Evolutionary conservation across 1,284 basidiomycete species (phyloP).

Genomic region (Vanrija pseudolonga): DNA sequence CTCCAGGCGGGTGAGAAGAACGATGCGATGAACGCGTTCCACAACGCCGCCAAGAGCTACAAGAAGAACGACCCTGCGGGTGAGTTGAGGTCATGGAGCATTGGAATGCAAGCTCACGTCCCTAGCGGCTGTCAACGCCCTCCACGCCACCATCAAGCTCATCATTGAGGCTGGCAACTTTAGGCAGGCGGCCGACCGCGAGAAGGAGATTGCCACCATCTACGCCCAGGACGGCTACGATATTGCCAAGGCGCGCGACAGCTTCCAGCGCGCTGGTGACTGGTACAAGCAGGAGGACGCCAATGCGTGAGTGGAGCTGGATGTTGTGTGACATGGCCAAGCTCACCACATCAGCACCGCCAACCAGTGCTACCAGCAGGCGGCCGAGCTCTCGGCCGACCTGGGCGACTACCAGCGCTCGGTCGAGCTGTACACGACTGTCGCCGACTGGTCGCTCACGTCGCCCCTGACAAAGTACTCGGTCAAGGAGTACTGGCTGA

Average conservation of each 20-base stretch:
- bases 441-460: slow-evolving; percentile 78
- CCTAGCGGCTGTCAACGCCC: slow-evolving; percentile 84
- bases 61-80: slow-evolving; percentile 80
- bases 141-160: slow-evolving; percentile 78
- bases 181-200: slow-evolving; percentile 93
- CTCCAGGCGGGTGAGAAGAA: slow-evolving; percentile 78
- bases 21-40: slow-evolving; percentile 94
- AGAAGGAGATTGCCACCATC: slow-evolving; percentile 94
- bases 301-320: slow-evolving; percentile 65
- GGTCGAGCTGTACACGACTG: slow-evolving; percentile 82
- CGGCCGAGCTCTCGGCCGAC: slow-evolving; percentile 90
- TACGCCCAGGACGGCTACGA: slow-evolving; percentile 64
- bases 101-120: not conserved
- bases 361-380: slow-evolving; percentile 92
- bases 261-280: slow-evolving; percentile 87
- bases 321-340: too few species aligned
- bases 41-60: slow-evolving; percentile 92
- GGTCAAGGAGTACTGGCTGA: slow-evolving; percentile 96
- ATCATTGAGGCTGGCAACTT: slow-evolving; percentile 84
- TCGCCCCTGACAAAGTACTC: slow-evolving; percentile 94
- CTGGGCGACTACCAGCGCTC: slow-evolving; percentile 80
- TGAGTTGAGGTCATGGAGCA: slow-evolving; percentile 50
- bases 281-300: slow-evolving; percentile 98
- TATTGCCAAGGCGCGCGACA: slow-evolving; percentile 66
- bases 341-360: slow-evolving; percentile 64